Base-by-base conservation (phyloP, 345 rosid genomes). In the Melaleuca alternifolia region DNA sequence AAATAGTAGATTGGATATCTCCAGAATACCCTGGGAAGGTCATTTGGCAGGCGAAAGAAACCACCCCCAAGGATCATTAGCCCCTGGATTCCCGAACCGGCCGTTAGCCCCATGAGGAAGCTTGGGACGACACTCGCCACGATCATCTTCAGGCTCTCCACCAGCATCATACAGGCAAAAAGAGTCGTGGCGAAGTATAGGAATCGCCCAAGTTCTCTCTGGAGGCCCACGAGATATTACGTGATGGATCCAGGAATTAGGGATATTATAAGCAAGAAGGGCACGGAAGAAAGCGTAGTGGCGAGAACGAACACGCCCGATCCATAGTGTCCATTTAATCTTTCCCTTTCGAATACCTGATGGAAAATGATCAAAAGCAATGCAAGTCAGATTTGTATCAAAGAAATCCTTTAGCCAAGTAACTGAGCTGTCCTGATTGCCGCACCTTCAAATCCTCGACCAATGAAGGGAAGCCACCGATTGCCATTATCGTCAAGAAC, bases 401-500 rank as follows among this genome's bases (percentile, higher is more conserved):
- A 15, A 83, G 16, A 83, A 28, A 33, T 65, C 79, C 79, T 65
- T 65, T 83, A 6, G 61, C 54, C 59, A 21, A 52, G 24, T 83
- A 9, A 53, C 20, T 44, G 23, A 84, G 51, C 0, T 21, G 33
- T 33, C 57, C 16, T 20, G 61, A 15, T 6, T 18, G 50, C 41
- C 51, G 10, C 71, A 92, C 95, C 92, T 93, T 93, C 93, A 92
- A 90, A 23, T 93, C 95, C 61, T 93, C 94, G 6, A 92, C 92
- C 85, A 93, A 92, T 46, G 93, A 93, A 85, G 95, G 93, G 85
- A 91, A 93, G 83, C 94, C 96, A 23, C 94, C 92, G 16, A 92
- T 90, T 24, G 94, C 83, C 96, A 93, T 91, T 59, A 90, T 89
- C 2, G 94, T 92, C 52, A 92, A 52, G 89, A 92, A 92, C 2